A percentile compares a stretch with the other conserved stretches of the same genome.
phyloP scores from a whole-genome alignment of 768 basidiomycete species.

The Scleroderma bovista region DNA sequence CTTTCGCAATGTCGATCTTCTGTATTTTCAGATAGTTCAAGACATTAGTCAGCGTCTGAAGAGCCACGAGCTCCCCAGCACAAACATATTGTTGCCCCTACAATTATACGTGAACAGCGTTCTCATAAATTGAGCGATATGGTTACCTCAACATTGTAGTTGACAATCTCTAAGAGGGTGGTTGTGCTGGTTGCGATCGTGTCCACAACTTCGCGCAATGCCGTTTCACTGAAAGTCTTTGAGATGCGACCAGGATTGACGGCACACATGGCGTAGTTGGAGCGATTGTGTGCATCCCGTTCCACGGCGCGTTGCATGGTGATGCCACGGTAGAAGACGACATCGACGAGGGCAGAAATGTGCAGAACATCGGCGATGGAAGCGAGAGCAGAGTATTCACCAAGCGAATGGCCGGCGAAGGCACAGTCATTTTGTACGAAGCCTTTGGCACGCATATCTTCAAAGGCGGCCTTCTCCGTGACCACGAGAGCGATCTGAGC shows the following conservation, averaged over 20 bases:
- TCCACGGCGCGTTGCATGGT: constrained; percentile 99
- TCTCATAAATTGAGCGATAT: too few relatives aligned
- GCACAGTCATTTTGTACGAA: constrained; percentile 89
- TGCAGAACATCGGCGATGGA: constrained; percentile 96
- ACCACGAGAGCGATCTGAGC: constrained; percentile 98
- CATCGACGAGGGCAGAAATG: constrained; percentile 91
- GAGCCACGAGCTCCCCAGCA: constrained; percentile 89
- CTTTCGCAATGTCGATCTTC: constrained; percentile 91
- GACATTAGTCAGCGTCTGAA: constrained; percentile 93
- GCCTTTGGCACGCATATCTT: constrained; percentile 96
- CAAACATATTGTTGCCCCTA: constrained; percentile 99
- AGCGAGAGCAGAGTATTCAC: constrained; percentile 97
- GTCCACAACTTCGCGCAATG: constrained; percentile 96
- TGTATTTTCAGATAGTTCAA: constrained; percentile 94
- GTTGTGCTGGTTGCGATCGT: constrained; percentile 72
- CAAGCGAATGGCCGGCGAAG: constrained; percentile 96
- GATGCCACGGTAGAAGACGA: constrained; percentile 99
- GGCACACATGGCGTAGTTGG: constrained; percentile 99
- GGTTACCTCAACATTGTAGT: constrained; percentile 92
- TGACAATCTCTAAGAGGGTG: constrained; percentile 94
- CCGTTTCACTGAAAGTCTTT: constrained; percentile 89
- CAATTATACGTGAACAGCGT: constrained; percentile 7
- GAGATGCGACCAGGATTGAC: constrained; percentile 96
- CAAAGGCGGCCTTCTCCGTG: constrained; percentile 96
- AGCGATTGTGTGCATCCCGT: constrained; percentile 87